Base-by-base conservation (phyloP, 164 flowering plant genomes). In the Magnolia sinica region DNA sequence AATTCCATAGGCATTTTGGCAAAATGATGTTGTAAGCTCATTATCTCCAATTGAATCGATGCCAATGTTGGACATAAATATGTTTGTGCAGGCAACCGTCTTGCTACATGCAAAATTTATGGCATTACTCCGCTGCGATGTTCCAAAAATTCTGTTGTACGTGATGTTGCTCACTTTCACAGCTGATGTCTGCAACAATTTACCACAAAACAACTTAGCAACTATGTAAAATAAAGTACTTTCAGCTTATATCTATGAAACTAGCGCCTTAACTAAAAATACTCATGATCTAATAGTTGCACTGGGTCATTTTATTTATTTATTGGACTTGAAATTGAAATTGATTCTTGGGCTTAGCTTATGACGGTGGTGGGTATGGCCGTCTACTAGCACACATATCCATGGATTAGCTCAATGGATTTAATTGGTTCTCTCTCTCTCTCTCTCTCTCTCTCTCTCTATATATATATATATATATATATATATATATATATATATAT, bases 61-160 rank as follows among this genome's bases (percentile, higher is more conserved):
- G 55, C 63, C 29, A 16, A 82, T 45, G 67, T 79, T 75, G 13
- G 27, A 52, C 58, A 82, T 27, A 16, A 63, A 61, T 1, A 82
- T 77, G 50, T 72, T 18, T 10, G 31, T 79, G 80, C 84, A 82
- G 8, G 81, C 78, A 37, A 76, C 63, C 1, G 77, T 22, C 64
- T 71, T 74, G 55, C 85, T 80, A 78, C 83, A 80, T 19, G 74
- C 73, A 63, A 83, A 64, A 27, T 77, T 79, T 68, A 83, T 76
- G 1, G 83, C 82, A 0, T 29, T 18, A 31, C 67, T 68, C 18
- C 76, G 61, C 11, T 55, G 63, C 14, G 85, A 72, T 0, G 81
- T 83, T 49, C 85, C 85, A 3, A 19, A 63, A 1, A 81, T 58
- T 10, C 79, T 65, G 29, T 37, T 73, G 72, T 81, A 83, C 16